Percentiles rank a stretch among this genome's conserved stretches.
Evolutionary conservation across 1,284 basidiomycete genomes (phyloP).

Genomic region (Naganishia albida): DNA sequence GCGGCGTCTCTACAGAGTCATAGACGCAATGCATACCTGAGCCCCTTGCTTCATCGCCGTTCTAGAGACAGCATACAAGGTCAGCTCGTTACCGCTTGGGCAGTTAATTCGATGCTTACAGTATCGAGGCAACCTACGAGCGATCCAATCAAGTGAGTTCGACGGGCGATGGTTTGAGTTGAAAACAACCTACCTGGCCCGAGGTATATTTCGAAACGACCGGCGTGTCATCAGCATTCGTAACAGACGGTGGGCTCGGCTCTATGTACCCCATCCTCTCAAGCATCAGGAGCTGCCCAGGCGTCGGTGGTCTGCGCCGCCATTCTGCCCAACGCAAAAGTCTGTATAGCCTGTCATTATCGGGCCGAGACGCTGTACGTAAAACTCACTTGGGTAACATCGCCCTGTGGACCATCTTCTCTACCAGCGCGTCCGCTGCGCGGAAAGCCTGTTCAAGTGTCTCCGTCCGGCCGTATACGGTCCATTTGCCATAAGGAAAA

Average conservation of each 20-base stretch:
- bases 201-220: conserved; percentile 15
- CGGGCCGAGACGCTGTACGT: neutral
- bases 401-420: conserved; percentile 37
- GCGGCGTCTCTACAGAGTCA: conserved; percentile 6
- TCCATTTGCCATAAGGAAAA: conserved; percentile 36
- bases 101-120: conserved; percentile 43
- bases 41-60: conserved; percentile 75
- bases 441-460: conserved; percentile 45
- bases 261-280: conserved; percentile 55
- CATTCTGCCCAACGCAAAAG: conserved; percentile 62
- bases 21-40: conserved; percentile 56
- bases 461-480: conserved; percentile 39
- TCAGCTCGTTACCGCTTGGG: conserved; percentile 32
- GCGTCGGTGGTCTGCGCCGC: conserved; percentile 68
- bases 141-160: neutral
- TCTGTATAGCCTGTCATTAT: conserved; percentile 60
- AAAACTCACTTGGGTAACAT: conserved; percentile 35
- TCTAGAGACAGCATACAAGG: conserved; percentile 53
- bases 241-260: neutral
- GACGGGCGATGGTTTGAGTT: neutral
- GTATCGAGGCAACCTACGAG: conserved; percentile 7
- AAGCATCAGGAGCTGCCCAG: conserved; percentile 67
- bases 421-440: conserved; percentile 53
- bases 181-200: conserved; percentile 11
- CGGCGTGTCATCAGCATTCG: conserved; percentile 36